Base-by-base conservation (phyloP, 345 rosid genomes). In the Hibiscus syriacus region DNA sequence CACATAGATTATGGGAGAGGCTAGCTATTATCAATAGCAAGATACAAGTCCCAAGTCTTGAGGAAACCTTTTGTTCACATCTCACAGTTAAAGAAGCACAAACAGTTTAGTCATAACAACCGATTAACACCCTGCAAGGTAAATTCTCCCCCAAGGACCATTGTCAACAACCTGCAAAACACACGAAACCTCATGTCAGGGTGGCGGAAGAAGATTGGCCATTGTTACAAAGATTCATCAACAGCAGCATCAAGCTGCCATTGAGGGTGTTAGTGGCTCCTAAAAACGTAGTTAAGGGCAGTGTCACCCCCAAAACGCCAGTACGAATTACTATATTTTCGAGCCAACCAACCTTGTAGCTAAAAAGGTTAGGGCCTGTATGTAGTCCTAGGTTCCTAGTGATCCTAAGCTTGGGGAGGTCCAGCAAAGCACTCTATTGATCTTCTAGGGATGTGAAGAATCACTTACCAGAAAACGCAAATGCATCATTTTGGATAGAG, bases 401-500 rank as follows among this genome's bases (percentile, higher is more conserved):
- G 36, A 43, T 43, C 20, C 36, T 63, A 16, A 41, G 23, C 12
- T 41, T 2, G 32, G 20, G 34, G 6, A 41, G 34, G 13, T 62
- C 10, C 41, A 26, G 38, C 39, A 64, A 27, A 73, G 29, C 22
- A 49, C 32, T 71, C 23, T 38, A 67, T 27, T 9, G 4, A 45
- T 30, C 5, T 22, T 6, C 55, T 22, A 22, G 58, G 46, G 23
- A 64, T 2, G 26, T n/a, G 38, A 9, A 7, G 2, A 74, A 71
- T 43, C 66, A 70, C 83, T 78, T 67, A 82, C 86, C 80, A 38
- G 69, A 34, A 62, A 64, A 14, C 27, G 74, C 58, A 49, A 23
- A 58, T 25, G 56, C 66, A 48, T 86, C 85, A 81, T 76, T 87
- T 89, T 9, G 87, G 87, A 80, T 95, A 92, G 75, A 95, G 99